Evolutionary conservation across 169 alveolate genomes (phyloP).

Genomic region (Plasmodium gonderi): DNA sequence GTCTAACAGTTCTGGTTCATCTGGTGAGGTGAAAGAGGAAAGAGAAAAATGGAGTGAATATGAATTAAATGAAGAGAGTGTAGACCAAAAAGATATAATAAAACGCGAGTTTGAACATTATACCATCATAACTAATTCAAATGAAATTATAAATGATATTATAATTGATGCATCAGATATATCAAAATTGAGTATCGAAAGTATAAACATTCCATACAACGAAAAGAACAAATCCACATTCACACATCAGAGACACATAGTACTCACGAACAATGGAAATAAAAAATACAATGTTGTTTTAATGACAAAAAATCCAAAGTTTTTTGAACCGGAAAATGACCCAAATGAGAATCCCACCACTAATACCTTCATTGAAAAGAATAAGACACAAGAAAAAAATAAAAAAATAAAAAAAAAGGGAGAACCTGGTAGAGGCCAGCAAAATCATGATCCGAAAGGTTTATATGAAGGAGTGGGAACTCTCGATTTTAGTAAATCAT

Average conservation of each 20-base stretch:
- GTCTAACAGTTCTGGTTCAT: no score
- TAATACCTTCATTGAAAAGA: slow-evolving; percentile 4
- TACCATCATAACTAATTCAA: slow-evolving; percentile 28
- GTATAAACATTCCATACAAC: slow-evolving; percentile 25
- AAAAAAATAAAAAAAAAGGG: not conserved
- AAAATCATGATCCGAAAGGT: not conserved
- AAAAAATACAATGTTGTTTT: slow-evolving; percentile 34
- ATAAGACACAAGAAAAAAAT: not conserved
- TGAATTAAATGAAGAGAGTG: not conserved
- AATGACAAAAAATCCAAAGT: slow-evolving; percentile 64
- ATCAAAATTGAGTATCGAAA: slow-evolving; percentile 25
- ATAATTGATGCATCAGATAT: slow-evolving; percentile 51
- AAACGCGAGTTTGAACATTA: slow-evolving; percentile 19
- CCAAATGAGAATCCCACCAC: not conserved
- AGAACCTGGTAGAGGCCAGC: not conserved
- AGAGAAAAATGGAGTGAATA: not conserved
- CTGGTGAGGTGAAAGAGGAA: not conserved
- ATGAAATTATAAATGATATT: slow-evolving; percentile 34
- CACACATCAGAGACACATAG: slow-evolving; percentile 63
- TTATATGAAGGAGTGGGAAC: slow-evolving; percentile 44
- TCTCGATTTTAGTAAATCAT: slow-evolving; percentile 20
- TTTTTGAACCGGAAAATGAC: not conserved
- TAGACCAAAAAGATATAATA: not conserved
- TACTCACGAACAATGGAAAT: slow-evolving; percentile 34
- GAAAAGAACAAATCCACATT: slow-evolving; percentile 3